Percentiles rank a stretch among this genome's conserved stretches.
These are phyloP conservation scores for Eremothecium gossypii DNA, from an alignment of 1,139 yeast genomes.

Conservation along the genomic window DNA sequence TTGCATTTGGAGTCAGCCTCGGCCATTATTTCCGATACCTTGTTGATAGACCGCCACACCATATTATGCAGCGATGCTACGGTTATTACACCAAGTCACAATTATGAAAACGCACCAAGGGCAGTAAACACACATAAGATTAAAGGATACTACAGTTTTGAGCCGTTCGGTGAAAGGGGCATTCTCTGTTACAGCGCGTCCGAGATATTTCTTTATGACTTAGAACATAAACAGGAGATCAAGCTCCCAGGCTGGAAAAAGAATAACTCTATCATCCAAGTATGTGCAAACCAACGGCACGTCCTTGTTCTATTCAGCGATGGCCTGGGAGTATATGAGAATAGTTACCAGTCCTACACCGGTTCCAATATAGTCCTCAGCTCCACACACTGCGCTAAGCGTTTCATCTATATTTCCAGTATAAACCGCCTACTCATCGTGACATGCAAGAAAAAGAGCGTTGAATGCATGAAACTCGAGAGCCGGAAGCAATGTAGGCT, in stretches of 20 bases:
- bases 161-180: background rate
- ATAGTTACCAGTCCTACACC: conserved; percentile 17
- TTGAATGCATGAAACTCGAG: conserved; percentile 23
- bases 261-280: conserved; percentile 16
- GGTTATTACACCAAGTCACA: too few species aligned
- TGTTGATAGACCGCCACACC: too few species aligned
- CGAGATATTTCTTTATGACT: conserved; percentile 7
- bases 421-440: conserved; percentile 22
- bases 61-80: too few species aligned
- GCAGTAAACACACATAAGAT: background rate
- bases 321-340: conserved; percentile 17
- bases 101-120: too few species aligned
- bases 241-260: conserved; percentile 13
- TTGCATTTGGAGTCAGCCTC: too few species aligned
- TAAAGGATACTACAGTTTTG: conserved; percentile 1
- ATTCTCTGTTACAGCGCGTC: conserved; percentile 10
- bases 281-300: conserved; percentile 6
- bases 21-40: too few species aligned
- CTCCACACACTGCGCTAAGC: conserved; percentile 22
- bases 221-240: conserved; percentile 6
- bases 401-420: conserved; percentile 16
- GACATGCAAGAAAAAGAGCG: conserved; percentile 15
- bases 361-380: conserved; percentile 18
- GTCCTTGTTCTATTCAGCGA: conserved; percentile 16
- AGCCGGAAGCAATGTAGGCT: conserved; percentile 16